Base-by-base conservation (phyloP, 2,329 filamentous ascomycete genomes). In the Falciphora oryzae region DNA sequence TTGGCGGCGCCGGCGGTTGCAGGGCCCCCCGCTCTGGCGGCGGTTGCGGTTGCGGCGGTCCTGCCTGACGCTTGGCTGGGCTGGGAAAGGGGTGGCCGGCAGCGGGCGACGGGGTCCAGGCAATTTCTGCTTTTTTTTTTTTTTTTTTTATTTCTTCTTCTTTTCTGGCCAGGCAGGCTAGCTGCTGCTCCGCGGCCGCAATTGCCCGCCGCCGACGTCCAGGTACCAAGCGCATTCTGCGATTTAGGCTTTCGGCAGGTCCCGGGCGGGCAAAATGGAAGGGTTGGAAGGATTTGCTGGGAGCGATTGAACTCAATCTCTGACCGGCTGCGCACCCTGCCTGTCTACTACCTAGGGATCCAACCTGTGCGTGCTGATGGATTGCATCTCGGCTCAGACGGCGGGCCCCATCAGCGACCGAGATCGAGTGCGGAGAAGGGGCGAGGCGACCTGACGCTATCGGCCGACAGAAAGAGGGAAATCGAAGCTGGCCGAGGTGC, bases 291-390 rank as follows among this genome's bases (percentile, higher is more conserved):
- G 18, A 53, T 53, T 53, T 53, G 18, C 44, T 25, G 44, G n/a
- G n/a, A n/a, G 44, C 44, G n/a, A 53, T 53, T 53, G n/a, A 53
- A 53, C 44, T 53, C 44, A 53, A 53, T 53, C 44, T 53, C 44
- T 53, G 44, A 25, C 44, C 44, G 44, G 44, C 18, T 53, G 44
- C 44, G 44, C 44, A 11, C 44, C 44, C 44, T 53, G 44, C 7
- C 44, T 6, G 22, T 22, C 18, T 11, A 32, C 14, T 3, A 18
- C 5, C 44, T 8, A 7, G 44, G 14, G 44, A 53, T 3, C 44
- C 44, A 50, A 11, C 32, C 32, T 13, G 32, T 13, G 32, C 32
- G 38, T 44, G 38, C 38, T 44, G 38, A 53, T 53, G 44, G 44
- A 22, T 18, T 53, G 8, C 44, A 53, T 53, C 44, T 53, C 44